A percentile compares a stretch with the other conserved stretches of the same genome.
phyloP scores from a whole-genome alignment of 331 rosid genomes.

The Rhamnella rubrinervis region DNA sequence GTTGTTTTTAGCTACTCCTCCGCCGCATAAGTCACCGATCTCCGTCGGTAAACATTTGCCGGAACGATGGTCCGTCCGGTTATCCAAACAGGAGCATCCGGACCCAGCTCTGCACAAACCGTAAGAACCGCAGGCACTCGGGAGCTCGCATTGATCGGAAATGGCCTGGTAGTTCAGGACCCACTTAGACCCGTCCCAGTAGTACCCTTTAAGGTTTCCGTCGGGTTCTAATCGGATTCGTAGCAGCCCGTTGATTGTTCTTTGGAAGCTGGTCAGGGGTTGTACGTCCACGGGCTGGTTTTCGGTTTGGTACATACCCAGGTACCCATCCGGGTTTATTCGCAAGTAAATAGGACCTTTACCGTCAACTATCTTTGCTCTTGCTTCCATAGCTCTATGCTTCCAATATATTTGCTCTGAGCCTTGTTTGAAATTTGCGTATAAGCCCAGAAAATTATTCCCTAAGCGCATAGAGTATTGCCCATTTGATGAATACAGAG shows the following conservation, averaged over 20 bases:
- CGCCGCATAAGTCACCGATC: slow-evolving; percentile 49
- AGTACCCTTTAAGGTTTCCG: slow-evolving; percentile 72
- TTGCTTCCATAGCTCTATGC: slow-evolving; percentile 53
- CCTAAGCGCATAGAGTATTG: slow-evolving; percentile 55
- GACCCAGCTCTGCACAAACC: slow-evolving; percentile 66
- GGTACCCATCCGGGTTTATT: slow-evolving; percentile 56
- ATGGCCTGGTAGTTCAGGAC: slow-evolving; percentile 54
- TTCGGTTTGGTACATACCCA: slow-evolving; percentile 76
- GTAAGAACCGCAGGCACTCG: slow-evolving; percentile 75
- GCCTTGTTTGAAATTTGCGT: slow-evolving; percentile 28
- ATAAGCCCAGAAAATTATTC: slow-evolving; percentile 55
- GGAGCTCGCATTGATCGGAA: slow-evolving; percentile 55
- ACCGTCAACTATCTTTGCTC: slow-evolving; percentile 42
- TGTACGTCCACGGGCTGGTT: slow-evolving; percentile 59
- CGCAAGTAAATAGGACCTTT: slow-evolving; percentile 60
- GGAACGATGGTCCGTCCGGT: slow-evolving; percentile 39
- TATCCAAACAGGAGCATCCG: slow-evolving; percentile 70
- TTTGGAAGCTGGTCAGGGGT: slow-evolving; percentile 59
- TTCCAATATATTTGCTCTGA: slow-evolving; percentile 50
- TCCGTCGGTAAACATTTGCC: slow-evolving; percentile 35
- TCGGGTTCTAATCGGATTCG: slow-evolving; percentile 60
- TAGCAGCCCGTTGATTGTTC: slow-evolving; percentile 38
- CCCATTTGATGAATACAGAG: slow-evolving; percentile 43
- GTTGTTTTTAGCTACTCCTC: slow-evolving; percentile 19
- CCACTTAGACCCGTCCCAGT: slow-evolving; percentile 69